Evolutionary conservation across 352 stramenopile species (phyloP), one percentile per base, ranked within the genome.

Genomic region (Pythium myriotylum): DNA sequence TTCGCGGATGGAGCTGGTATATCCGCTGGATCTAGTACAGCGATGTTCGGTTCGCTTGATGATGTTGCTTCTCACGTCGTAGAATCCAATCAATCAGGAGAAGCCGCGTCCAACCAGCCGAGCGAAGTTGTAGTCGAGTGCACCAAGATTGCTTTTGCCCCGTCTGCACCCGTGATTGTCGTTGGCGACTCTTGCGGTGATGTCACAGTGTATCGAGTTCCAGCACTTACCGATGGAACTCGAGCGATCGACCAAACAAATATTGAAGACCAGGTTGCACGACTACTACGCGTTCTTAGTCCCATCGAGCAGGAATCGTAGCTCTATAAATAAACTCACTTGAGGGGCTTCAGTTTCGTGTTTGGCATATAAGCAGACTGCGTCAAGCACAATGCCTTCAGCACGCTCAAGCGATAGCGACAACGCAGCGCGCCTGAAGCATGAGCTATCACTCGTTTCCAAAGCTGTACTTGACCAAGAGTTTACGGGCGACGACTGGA

Each of bases 171-270:
- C 0, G 84, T 93, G 1, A 75, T 93, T 2, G 75, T 93, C 4
- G 82, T 92, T 4, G 84, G 86, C 27, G 86, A 95, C 56, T 88
- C 81, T 9, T 88, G 71, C 7, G 84, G 86, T 9, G 76, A 91
- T 19, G 83, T 93, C 14, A 88, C 77, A 0, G 80, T 93, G 2
- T 93, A 92, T 40, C 77, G 86, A 48, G 77, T 93, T 2, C 77
- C 76, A 0, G 65, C 72, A 9, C 68, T 79, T 55, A 52, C 74
- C 9, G 64, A 74, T 17, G 43, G 29, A 17, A 53, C 23, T 2
- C 57, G 60, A n/a, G 50, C 40, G 16, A 37, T 32, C 7, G 54
- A 72, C 17, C 51, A 43, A 29, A 59, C 70, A 42, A 70, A 61
- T 33, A 12, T 63, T 0, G 82, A 90, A 16, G 84, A 91, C 19